Base-by-base conservation (phyloP, 306 rosid species). In the Quercus suber region DNA sequence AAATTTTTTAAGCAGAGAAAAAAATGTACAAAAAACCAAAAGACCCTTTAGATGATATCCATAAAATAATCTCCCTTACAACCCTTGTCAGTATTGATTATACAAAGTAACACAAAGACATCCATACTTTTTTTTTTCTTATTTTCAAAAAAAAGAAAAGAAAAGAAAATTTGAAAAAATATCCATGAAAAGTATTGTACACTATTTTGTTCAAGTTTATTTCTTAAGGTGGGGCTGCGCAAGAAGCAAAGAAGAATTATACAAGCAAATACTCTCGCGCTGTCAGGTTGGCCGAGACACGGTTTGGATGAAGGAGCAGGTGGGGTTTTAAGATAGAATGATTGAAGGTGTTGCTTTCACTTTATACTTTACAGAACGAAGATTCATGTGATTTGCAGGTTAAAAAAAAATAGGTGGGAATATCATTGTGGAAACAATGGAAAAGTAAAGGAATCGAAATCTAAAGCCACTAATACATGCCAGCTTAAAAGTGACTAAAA, bases 401-500 rank as follows among this genome's bases (percentile, higher is more conserved):
- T 49, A 28, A 31, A 23, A 19, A 28, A 19, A 28, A 55, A 63
- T 37, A 30, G 45, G 4, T 31, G 12, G 7, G 76, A 77, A 35
- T 31, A 80, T 82, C 60, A 67, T 82, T 73, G 78, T 73, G 76
- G 72, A 78, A 68, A 43, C 58, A 56, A 78, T 56, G 76, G 67
- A 58, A 55, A 76, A 43, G 55, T 11, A 30, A 53, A 74, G 70
- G 81, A 70, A 72, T 73, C 70, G 75, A 10, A 64, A 64, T 76
- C 82, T 31, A 68, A 56, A 45, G 30, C 41, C 77, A 49, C n/a
- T 55, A 20, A 73, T 49, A 41, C 45, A 64, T 76, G 84, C 81
- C 87, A 76, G 81, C 84, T 64, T 76, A 57, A 84, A 80, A 84
- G 84, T 72, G 73, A 58, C 52, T 37, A 4, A 60, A 65, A 31